Evolutionary conservation across 1,284 basidiomycete genomes (phyloP).

Genomic region (Boletus albobrunnescens): DNA sequence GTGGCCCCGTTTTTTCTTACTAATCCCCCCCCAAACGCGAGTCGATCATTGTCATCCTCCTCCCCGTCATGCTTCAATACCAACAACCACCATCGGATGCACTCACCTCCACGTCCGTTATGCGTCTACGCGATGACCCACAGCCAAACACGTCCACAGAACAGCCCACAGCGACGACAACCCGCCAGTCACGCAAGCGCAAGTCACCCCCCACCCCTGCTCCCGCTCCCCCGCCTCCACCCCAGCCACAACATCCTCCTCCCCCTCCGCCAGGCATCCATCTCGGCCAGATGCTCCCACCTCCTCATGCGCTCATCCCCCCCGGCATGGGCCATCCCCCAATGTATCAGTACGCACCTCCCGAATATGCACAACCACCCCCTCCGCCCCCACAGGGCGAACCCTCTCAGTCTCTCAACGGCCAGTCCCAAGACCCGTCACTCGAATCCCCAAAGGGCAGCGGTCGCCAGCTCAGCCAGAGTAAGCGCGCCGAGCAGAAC

Average conservation of each 20-base stretch:
- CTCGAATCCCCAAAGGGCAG: slow-evolving; percentile 17
- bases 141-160: slow-evolving; percentile 20
- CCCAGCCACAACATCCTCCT: slow-evolving; percentile 5
- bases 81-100: slow-evolving; percentile 33
- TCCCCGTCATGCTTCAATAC: slow-evolving; percentile 36
- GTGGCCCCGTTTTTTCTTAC: slow-evolving; percentile 32
- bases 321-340: slow-evolving; percentile 35
- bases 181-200: slow-evolving; percentile 45
- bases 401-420: slow-evolving; percentile 31
- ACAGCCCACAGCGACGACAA: slow-evolving; percentile 31
- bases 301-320: slow-evolving; percentile 49
- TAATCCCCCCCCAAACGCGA: slow-evolving; percentile 36
- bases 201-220: slow-evolving; percentile 41
- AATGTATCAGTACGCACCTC: slow-evolving; percentile 36
- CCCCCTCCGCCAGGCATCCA: slow-evolving; percentile 27
- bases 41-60: slow-evolving; percentile 35
- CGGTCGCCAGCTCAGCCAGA: slow-evolving; percentile 61
- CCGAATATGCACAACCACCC: slow-evolving; percentile 31
- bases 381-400: slow-evolving; percentile 31
- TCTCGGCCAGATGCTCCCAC: slow-evolving; percentile 48
- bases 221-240: slow-evolving; percentile 15
- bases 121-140: slow-evolving; percentile 62
- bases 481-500: slow-evolving; percentile 83
- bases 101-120: slow-evolving; percentile 39
- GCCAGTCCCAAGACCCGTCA: slow-evolving; percentile 17